phyloP scores from a whole-genome alignment of 352 stramenopile genomes.

The Phytophthora crassamura region DNA sequence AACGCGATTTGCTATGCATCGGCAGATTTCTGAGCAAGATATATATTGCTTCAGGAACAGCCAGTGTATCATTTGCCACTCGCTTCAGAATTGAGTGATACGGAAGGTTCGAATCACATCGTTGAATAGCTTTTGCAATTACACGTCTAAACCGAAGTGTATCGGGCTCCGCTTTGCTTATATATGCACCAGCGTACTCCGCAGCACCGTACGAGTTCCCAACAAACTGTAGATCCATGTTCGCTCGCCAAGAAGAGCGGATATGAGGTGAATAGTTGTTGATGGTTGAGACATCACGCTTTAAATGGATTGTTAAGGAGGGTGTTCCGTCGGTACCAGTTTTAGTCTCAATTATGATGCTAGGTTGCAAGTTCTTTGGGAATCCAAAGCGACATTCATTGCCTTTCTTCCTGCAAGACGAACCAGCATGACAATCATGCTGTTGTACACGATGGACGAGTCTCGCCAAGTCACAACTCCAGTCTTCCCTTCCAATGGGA shows the following conservation, averaged over 20 bases:
- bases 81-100: constrained; percentile 11
- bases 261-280: constrained; percentile 27
- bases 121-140: constrained; percentile 19
- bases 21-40: constrained; percentile 2
- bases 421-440: constrained; percentile 17
- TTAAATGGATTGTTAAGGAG: constrained; percentile 10
- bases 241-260: constrained; percentile 23
- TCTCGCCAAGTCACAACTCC: constrained; percentile 15
- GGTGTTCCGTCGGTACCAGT: background rate
- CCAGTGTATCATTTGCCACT: background rate
- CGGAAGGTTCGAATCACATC: constrained; percentile 2
- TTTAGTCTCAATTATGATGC: background rate
- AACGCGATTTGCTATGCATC: constrained; percentile 18
- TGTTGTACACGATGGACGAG: constrained; percentile 26
- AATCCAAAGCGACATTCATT: constrained; percentile 16
- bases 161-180: constrained; percentile 26
- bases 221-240: constrained; percentile 44
- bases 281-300: constrained; percentile 9
- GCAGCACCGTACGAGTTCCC: constrained; percentile 36
- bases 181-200: constrained; percentile 34
- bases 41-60: background rate
- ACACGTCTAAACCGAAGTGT: constrained; percentile 5
- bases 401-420: constrained; percentile 16
- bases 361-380: constrained; percentile 2
- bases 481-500: background rate